These are phyloP conservation scores for Botryotinia calthae DNA, from an alignment of 2,329 filamentous ascomycete genomes.

Conservation along the genomic window DNA sequence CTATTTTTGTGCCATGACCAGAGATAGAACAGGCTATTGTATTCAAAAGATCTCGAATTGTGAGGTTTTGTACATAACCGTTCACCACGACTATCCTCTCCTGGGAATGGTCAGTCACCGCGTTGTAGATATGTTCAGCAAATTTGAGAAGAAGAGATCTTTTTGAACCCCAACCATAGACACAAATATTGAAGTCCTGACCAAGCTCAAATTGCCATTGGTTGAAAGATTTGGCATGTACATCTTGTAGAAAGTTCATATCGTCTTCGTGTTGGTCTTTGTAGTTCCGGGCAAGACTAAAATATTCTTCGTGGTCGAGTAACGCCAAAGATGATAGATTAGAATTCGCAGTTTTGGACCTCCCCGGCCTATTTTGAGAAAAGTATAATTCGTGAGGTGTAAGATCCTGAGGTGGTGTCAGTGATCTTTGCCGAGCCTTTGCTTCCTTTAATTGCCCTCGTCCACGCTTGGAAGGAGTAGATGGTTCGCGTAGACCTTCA, in stretches of 20 bases:
- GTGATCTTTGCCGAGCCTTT: slow-evolving; percentile 53
- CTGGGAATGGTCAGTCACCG: slow-evolving; percentile 36
- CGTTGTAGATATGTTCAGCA: slow-evolving; percentile 64
- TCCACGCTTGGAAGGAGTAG: slow-evolving; percentile 53
- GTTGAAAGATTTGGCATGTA: slow-evolving; percentile 79
- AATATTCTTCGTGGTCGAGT: slow-evolving; percentile 91
- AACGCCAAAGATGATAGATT: slow-evolving; percentile 72
- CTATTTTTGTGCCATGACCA: slow-evolving; percentile 43
- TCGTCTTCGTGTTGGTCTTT: slow-evolving; percentile 69
- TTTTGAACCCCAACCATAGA: slow-evolving; percentile 94
- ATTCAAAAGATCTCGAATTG: slow-evolving; percentile 65
- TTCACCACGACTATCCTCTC: slow-evolving; percentile 77
- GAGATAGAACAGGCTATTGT: slow-evolving; percentile 65
- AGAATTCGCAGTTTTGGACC: slow-evolving; percentile 81
- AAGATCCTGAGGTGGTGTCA: slow-evolving; percentile 64
- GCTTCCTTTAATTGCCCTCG: slow-evolving; percentile 46
- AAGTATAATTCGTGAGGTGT: slow-evolving; percentile 92
- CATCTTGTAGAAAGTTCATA: slow-evolving; percentile 65
- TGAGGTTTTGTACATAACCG: slow-evolving; percentile 69
- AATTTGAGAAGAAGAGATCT: slow-evolving; percentile 70
- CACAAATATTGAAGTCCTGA: slow-evolving; percentile 82
- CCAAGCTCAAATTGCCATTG: slow-evolving; percentile 92
- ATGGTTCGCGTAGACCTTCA: slow-evolving; percentile 39
- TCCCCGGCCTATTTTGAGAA: slow-evolving; percentile 81
- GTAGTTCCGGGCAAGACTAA: slow-evolving; percentile 60